phyloP scores from a whole-genome alignment of 2,329 filamentous ascomycete genomes.

The Penicillium rolfsii region DNA sequence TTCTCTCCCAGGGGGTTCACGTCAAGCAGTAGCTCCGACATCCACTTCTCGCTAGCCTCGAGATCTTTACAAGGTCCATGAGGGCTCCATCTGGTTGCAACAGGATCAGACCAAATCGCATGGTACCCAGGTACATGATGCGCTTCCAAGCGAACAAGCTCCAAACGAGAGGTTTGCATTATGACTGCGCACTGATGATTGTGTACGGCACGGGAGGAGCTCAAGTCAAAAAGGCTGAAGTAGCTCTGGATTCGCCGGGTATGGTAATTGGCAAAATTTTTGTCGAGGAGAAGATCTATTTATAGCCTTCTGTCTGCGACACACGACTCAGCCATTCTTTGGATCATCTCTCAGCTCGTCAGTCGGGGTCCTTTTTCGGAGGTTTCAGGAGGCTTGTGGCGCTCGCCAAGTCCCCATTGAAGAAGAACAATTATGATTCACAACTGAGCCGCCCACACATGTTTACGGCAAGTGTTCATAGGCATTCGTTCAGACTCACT shows the following conservation, averaged over 20 bases:
- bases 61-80: slow-evolving; percentile 19
- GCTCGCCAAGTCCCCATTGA: not conserved
- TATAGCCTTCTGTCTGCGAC: not conserved
- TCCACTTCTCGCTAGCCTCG: slow-evolving; percentile 20
- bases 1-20: slow-evolving; percentile 19
- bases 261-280: not conserved
- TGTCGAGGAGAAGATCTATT: not conserved
- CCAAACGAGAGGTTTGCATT: slow-evolving; percentile 12
- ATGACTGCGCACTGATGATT: not conserved
- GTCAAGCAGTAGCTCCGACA: slow-evolving; percentile 14
- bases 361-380: not conserved
- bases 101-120: slow-evolving; percentile 22
- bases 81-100: slow-evolving; percentile 24
- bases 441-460: slow-evolving; percentile 13
- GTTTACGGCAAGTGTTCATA: slow-evolving; percentile 11
- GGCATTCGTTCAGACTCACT: slow-evolving; percentile 2
- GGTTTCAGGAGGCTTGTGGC: not conserved
- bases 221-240: not conserved
- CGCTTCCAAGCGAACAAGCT: slow-evolving; percentile 19
- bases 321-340: not conserved
- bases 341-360: not conserved
- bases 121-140: slow-evolving; percentile 22
- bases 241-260: not conserved
- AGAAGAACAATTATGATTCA: slow-evolving; percentile 4
- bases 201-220: not conserved